Evolutionary conservation across 1,284 basidiomycete species (phyloP), one percentile per base, ranked within the genome.

Genomic region (Melampsora americana): DNA sequence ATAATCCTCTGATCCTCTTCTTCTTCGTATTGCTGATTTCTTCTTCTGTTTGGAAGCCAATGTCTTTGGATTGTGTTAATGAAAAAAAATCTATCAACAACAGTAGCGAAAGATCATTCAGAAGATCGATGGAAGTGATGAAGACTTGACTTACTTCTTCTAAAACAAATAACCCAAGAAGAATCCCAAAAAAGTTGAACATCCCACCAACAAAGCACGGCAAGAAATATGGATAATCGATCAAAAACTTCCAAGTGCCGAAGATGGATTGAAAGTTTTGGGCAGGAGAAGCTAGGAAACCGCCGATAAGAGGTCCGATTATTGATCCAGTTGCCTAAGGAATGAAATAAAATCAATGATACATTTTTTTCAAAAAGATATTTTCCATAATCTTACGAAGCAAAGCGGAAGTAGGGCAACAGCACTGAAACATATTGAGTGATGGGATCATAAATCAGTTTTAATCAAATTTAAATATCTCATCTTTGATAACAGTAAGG

Each of bases 171-270:
- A 74, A 30, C n/a, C 71, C 71, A 2, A 74, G 20, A 26, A 74
- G 23, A 32, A 74, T 30, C 1, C 64, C 64, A 18, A 42, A 35
- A 42, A 66, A 42, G 53, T 74, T 74, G 3, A 74, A 30, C 32
- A 66, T n/a, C 4, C 64, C 71, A 18, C 62, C 71, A 30, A 28
- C 64, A 32, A 74, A 66, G 53, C 71, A 74, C 18, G 71, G 71
- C 50, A 74, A 59, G 39, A 74, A 74, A 56, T 74, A 74, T 26
- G 71, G 71, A 20, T 74, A 74, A 35, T 74, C 64, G n/a, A 59
- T 66, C 0, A 66, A 66, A 28, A 74, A 65, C 7, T 20, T 18
- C 9, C 44, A 74, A 28, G 18, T 20, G 56, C 71, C 64, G 9
- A 74, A 74, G 20, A 66, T 44, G 16, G 18, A 50, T 18, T 64